phyloP scores from a whole-genome alignment of 768 basidiomycete species.

The Gloeophyllum trabeum region DNA sequence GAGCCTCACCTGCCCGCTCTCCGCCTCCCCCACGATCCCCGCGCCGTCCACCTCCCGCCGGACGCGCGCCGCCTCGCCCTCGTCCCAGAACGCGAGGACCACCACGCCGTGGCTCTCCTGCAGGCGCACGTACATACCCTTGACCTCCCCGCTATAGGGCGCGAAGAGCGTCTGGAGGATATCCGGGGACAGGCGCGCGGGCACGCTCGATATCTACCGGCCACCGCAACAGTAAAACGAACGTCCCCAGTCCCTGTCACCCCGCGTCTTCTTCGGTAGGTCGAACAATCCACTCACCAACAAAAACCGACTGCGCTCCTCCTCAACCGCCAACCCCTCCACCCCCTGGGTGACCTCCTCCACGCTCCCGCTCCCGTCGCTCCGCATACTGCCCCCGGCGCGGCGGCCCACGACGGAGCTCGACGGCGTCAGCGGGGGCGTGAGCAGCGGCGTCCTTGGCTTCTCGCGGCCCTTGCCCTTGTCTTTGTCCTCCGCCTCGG shows the following conservation, averaged over 20 bases:
- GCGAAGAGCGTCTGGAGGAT: background rate
- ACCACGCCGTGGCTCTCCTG: conserved; percentile 40
- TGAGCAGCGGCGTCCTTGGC: conserved; percentile 31
- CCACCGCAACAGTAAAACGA: background rate
- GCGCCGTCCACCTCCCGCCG: conserved; percentile 5
- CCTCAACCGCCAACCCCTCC: background rate
- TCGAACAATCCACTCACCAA: background rate
- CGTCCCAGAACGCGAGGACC: conserved; percentile 50
- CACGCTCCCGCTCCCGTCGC: background rate
- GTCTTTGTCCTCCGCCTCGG: conserved; percentile 4
- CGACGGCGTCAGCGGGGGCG: conserved; percentile 64
- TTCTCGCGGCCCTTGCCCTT: background rate
- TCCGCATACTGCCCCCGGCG: conserved; percentile 14
- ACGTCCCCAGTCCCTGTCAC: background rate
- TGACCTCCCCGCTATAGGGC: conserved; percentile 22
- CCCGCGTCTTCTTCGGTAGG: background rate
- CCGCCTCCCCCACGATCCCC: background rate
- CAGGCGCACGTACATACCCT: conserved; percentile 44
- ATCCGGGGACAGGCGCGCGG: background rate
- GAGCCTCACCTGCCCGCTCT: background rate
- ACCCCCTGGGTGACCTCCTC: background rate
- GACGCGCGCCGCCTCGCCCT: conserved; percentile 34
- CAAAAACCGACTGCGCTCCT: conserved; percentile 15
- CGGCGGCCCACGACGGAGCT: conserved; percentile 33
- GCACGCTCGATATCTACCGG: background rate